Conservation (phyloP, 2,329 filamentous ascomycete species). For the Septoria linicola region DNA sequence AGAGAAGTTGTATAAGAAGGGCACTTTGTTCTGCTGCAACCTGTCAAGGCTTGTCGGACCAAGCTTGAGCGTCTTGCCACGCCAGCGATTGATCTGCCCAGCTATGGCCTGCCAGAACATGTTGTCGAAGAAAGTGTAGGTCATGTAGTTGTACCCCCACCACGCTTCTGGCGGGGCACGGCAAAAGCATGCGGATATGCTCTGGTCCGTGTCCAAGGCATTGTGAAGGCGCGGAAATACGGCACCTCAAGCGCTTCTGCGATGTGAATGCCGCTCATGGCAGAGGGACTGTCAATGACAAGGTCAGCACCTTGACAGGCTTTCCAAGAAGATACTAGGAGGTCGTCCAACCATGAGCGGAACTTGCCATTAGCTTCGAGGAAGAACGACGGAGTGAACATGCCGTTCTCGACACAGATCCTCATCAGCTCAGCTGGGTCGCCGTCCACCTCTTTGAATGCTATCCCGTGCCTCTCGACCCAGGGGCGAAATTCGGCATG, state of each 20-base stretch:
- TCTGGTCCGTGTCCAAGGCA: slow-evolving; percentile 96
- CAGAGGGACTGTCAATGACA: slow-evolving; percentile 90
- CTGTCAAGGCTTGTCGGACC: slow-evolving; percentile 81
- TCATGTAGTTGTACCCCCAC: slow-evolving; percentile 94
- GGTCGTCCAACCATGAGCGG: slow-evolving; percentile 89
- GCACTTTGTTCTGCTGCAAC: slow-evolving; percentile 95
- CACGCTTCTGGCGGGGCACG: slow-evolving; percentile 76
- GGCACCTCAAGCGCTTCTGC: slow-evolving; percentile 89
- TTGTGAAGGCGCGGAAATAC: slow-evolving; percentile 96
- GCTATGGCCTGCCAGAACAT: slow-evolving; percentile 95
- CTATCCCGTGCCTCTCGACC: slow-evolving; percentile 90
- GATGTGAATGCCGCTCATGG: slow-evolving; percentile 97
- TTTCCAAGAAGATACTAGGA: slow-evolving; percentile 76
- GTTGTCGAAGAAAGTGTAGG: slow-evolving; percentile 94
- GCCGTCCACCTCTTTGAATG: slow-evolving; percentile 83
- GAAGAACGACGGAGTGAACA: slow-evolving; percentile 90
- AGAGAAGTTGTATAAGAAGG: slow-evolving; percentile 96
- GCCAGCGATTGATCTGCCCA: slow-evolving; percentile 88
- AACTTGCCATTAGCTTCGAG: slow-evolving; percentile 84
- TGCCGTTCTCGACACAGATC: slow-evolving; percentile 93
- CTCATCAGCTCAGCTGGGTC: slow-evolving; percentile 94
- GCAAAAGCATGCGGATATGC: slow-evolving; percentile 97
- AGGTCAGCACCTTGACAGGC: slow-evolving; percentile 86
- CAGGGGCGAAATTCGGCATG: slow-evolving; percentile 86
- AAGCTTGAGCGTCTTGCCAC: slow-evolving; percentile 74